phyloP scores from a whole-genome alignment of 2,329 filamentous ascomycete genomes.

The Saccharata proteae region DNA sequence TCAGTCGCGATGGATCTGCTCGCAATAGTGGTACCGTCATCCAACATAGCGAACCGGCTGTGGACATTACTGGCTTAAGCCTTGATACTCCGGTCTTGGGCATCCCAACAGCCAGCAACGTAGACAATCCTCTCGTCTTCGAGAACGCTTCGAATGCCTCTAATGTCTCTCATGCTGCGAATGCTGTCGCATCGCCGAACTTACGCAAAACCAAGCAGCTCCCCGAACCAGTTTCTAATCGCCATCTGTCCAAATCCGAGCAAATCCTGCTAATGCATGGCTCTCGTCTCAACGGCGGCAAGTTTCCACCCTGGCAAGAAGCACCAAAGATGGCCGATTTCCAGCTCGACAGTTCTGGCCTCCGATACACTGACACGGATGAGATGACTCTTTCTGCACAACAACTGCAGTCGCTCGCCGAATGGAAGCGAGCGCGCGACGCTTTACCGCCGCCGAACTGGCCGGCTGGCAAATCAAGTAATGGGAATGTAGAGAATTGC shows the following conservation, averaged over 20 bases:
- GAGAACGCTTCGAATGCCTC: too few relatives aligned
- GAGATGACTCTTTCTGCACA: conserved; percentile 60
- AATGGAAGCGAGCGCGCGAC: conserved; percentile 69
- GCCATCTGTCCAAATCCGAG: conserved; percentile 56
- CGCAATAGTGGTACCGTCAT: too few relatives aligned
- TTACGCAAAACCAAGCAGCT: too few relatives aligned
- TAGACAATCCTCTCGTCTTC: too few relatives aligned
- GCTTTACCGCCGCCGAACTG: conserved; percentile 41
- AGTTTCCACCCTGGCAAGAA: conserved; percentile 75
- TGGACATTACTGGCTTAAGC: too few relatives aligned
- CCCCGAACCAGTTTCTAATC: conserved; percentile 39
- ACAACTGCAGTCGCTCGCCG: conserved; percentile 65
- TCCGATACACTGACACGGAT: conserved; percentile 56
- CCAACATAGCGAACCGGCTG: too few relatives aligned
- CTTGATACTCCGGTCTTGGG: too few relatives aligned
- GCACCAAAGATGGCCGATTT: conserved; percentile 54
- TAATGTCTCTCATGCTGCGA: too few relatives aligned
- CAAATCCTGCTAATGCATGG: conserved; percentile 63
- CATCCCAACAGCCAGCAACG: too few relatives aligned
- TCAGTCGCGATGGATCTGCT: too few relatives aligned
- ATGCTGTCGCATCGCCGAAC: too few relatives aligned
- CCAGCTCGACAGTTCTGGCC: conserved; percentile 33
- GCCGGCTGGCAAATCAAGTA: conserved; percentile 18
- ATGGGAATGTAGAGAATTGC: too few relatives aligned
- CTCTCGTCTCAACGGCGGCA: conserved; percentile 68